Conservation (phyloP, 805 yeast species). For the Soucietia sequanensis region DNA sequence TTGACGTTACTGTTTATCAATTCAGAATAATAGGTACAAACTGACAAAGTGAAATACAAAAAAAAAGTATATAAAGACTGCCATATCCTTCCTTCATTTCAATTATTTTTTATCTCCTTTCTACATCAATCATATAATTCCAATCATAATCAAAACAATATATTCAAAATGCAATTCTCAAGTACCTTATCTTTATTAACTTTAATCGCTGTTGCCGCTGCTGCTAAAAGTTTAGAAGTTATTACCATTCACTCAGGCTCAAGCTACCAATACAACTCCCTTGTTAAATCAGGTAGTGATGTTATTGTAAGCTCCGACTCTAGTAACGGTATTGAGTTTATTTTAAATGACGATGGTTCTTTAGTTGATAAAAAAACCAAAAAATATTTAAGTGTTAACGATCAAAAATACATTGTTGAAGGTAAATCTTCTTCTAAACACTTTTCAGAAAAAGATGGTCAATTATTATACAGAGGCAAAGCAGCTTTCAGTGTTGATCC, state of each 20-base stretch:
- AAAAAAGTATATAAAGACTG: neutral
- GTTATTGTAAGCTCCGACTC: conserved; percentile 10
- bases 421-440: conserved; percentile 5
- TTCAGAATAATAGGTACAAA: too few species aligned
- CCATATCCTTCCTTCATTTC: neutral
- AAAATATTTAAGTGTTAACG: conserved; percentile 1
- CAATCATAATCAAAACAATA: neutral
- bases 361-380: conserved; percentile 17
- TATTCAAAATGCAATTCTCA: conserved; percentile 2
- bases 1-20: too few species aligned
- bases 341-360: conserved; percentile 21
- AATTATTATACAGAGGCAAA: conserved; percentile 3
- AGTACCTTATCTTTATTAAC: conserved; percentile 17
- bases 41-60: too few species aligned
- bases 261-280: conserved; percentile 17
- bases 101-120: neutral
- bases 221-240: conserved; percentile 18
- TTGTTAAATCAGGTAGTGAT: conserved; percentile 2
- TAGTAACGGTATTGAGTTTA: conserved; percentile 12
- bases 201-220: conserved; percentile 21
- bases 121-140: conserved; percentile 2
- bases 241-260: conserved; percentile 26
- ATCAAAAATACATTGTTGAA: conserved; percentile 1
- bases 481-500: conserved; percentile 5
- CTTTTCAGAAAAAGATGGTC: conserved; percentile 8